phyloP scores from a whole-genome alignment of 805 yeast species.

The Candida takata region DNA sequence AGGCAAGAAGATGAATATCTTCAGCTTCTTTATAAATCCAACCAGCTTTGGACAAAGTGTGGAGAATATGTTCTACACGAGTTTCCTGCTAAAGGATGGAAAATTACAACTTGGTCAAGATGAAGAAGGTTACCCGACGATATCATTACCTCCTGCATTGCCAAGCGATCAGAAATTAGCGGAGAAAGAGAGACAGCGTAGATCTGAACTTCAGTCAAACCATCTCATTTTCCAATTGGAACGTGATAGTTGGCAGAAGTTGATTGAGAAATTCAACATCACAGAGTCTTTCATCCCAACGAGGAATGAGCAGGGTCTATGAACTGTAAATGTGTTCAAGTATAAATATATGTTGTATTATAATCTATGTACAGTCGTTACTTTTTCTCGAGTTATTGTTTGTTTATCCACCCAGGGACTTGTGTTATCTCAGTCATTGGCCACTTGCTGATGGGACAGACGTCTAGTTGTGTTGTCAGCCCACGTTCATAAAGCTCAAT shows the following conservation, averaged over 20 bases:
- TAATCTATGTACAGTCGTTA: constrained; percentile 1
- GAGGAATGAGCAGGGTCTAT: constrained; percentile 21
- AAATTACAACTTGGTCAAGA: constrained; percentile 49
- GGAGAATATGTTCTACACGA: constrained; percentile 77
- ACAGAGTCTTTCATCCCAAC: constrained; percentile 46
- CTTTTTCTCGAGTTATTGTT: constrained; percentile 7
- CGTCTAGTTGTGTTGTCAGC: constrained; percentile 41
- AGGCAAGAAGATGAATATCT: constrained; percentile 44
- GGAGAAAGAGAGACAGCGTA: constrained; percentile 21
- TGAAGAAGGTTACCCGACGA: constrained; percentile 38
- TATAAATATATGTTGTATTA: neutral
- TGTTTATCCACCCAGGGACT: constrained; percentile 44
- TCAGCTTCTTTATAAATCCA: constrained; percentile 68
- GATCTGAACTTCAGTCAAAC: constrained; percentile 28
- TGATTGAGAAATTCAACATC: constrained; percentile 50
- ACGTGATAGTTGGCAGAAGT: constrained; percentile 53
- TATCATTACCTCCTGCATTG: constrained; percentile 27
- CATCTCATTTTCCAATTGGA: constrained; percentile 75
- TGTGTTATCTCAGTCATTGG: constrained; percentile 49
- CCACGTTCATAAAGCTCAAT: constrained; percentile 66
- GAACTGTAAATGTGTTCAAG: too few relatives aligned
- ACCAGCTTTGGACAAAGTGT: constrained; percentile 68
- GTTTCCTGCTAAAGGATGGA: constrained; percentile 75
- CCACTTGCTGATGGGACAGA: constrained; percentile 78
- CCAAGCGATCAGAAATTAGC: constrained; percentile 21